These are phyloP conservation scores for Fusarium newnesense DNA, from an alignment of 2,329 filamentous ascomycete species.

Conservation along the genomic window DNA sequence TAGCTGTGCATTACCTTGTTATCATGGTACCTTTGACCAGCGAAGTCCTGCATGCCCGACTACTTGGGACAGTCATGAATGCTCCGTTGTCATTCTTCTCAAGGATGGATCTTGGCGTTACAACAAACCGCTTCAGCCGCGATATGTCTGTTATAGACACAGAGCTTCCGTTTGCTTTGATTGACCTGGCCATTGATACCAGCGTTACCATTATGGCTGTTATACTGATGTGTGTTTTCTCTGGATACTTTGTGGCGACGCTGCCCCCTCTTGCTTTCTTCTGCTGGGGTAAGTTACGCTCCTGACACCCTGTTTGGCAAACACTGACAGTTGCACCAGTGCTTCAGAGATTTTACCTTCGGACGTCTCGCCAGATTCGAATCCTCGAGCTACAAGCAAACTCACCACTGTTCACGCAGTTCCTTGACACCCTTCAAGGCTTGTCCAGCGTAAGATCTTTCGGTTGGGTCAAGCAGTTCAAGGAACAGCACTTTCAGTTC, in stretches of 20 bases:
- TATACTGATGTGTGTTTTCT: constrained; percentile 29
- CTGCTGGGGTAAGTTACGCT: constrained; percentile 5
- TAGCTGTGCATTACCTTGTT: constrained; percentile 6
- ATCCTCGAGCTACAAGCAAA: constrained; percentile 47
- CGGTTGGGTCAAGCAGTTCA: constrained; percentile 42
- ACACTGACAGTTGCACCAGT: not conserved
- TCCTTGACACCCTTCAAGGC: constrained; percentile 43
- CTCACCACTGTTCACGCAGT: constrained; percentile 44
- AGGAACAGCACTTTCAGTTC: constrained; percentile 23
- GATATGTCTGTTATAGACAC: constrained; percentile 51
- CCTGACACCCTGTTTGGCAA: not conserved
- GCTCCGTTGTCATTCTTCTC: constrained; percentile 53
- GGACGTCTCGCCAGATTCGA: constrained; percentile 47
- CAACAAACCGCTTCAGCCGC: constrained; percentile 53
- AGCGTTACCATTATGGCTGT: constrained; percentile 2
- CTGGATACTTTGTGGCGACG: constrained; percentile 16
- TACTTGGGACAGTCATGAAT: constrained; percentile 12
- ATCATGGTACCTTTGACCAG: constrained; percentile 7
- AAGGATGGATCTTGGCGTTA: constrained; percentile 49
- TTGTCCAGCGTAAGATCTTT: constrained; percentile 49
- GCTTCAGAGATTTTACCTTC: constrained; percentile 33
- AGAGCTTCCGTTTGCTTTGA: constrained; percentile 45
- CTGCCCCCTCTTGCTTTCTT: constrained; percentile 4
- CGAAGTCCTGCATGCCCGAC: constrained; percentile 19
- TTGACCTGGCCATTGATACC: constrained; percentile 35